These are phyloP conservation scores for Platanthera zijinensis DNA, from an alignment of 106 monocot genomes.

Conservation along the genomic window DNA sequence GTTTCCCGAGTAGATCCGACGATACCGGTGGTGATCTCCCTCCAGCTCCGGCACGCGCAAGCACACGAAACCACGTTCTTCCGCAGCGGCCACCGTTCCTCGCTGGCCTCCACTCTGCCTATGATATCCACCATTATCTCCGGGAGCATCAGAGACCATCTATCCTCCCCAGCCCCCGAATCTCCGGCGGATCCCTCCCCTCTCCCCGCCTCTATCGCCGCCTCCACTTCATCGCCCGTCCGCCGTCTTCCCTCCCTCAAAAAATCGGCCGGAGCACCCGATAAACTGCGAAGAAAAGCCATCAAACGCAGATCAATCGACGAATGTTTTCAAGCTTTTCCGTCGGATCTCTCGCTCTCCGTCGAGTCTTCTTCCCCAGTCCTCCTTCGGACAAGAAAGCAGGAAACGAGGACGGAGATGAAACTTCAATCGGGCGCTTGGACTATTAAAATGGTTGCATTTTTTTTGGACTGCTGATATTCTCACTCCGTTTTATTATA, in stretches of 20 bases:
- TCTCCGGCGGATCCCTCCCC: not conserved
- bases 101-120: slow-evolving; percentile 55
- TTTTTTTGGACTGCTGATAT: not conserved
- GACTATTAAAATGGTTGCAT: not conserved
- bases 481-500: too few species aligned
- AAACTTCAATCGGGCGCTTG: not conserved
- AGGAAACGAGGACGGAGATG: not conserved
- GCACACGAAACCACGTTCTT: slow-evolving; percentile 77
- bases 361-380: too few species aligned
- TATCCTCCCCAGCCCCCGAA: slow-evolving; percentile 18
- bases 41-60: slow-evolving; percentile 71
- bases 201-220: not conserved
- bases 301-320: not conserved
- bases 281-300: not conserved
- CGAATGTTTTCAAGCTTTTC: not conserved
- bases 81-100: slow-evolving; percentile 66
- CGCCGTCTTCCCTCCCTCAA: not conserved
- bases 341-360: not conserved
- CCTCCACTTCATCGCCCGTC: not conserved
- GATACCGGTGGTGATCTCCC: slow-evolving; percentile 48
- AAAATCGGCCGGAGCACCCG: not conserved
- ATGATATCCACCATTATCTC: slow-evolving; percentile 86
- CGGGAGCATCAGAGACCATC: slow-evolving; percentile 77
- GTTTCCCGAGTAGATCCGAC: slow-evolving; percentile 46
- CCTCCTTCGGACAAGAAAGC: not conserved